Conservation (phyloP, 2,329 filamentous ascomycete genomes). For the Lachnellula occidentalis region DNA sequence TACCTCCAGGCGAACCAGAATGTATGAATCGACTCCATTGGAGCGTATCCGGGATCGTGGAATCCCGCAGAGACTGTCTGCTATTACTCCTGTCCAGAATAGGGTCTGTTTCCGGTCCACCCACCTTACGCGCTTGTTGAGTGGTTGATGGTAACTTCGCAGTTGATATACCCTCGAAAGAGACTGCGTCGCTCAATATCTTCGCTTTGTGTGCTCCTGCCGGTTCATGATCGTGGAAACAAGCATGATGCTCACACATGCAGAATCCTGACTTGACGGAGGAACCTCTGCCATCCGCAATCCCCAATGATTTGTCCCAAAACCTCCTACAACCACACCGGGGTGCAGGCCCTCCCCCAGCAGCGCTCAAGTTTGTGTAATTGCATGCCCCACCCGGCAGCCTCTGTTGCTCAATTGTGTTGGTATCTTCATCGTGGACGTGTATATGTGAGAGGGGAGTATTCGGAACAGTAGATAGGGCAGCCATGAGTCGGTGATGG, state of each 20-base stretch:
- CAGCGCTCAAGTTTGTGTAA: conserved; percentile 41
- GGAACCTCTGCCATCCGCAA: conserved; percentile 2
- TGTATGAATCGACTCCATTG: conserved; percentile 24
- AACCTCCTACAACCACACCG: conserved; percentile 49
- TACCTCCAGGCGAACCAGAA: conserved; percentile 20
- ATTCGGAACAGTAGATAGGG: conserved; percentile 21
- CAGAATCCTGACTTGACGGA: conserved; percentile 31
- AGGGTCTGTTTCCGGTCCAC: neutral
- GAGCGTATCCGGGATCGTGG: conserved; percentile 23
- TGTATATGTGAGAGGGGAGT: conserved; percentile 27
- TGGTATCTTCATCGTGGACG: conserved; percentile 15
- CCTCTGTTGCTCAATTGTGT: conserved; percentile 10
- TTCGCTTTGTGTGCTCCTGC: conserved; percentile 6
- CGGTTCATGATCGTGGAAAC: conserved; percentile 40
- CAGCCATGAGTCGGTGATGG: conserved; percentile 24
- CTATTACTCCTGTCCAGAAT: neutral
- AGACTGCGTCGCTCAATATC: conserved; percentile 7
- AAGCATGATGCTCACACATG: conserved; percentile 52
- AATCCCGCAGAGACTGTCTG: neutral
- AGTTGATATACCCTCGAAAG: conserved; percentile 3
- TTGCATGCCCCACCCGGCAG: conserved; percentile 47
- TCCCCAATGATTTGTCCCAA: conserved; percentile 37
- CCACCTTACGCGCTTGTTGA: neutral
- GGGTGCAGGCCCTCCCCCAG: conserved; percentile 37
- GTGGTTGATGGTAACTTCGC: neutral